Evolutionary conservation across 257 asterid genomes (phyloP).

Genomic region (Solanum tarapatanum): DNA sequence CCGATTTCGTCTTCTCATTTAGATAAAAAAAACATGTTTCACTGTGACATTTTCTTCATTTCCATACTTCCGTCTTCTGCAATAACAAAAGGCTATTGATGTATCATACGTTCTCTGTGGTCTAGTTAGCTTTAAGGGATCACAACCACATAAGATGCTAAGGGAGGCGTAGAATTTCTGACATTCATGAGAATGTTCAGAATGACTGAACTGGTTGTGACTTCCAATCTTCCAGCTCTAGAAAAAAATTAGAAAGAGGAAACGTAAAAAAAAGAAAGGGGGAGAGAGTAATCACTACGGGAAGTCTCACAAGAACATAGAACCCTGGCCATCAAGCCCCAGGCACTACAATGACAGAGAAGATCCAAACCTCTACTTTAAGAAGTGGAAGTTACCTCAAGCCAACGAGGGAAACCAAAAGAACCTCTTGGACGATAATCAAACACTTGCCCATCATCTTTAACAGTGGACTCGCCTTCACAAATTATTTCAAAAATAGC

Average conservation of each 20-base stretch:
- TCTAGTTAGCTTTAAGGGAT: background rate
- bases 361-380: background rate
- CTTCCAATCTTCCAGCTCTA: background rate
- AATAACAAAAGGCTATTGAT: background rate
- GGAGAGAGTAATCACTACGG: background rate
- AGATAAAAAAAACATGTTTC: background rate
- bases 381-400: conserved; percentile 46
- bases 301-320: background rate
- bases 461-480: conserved; percentile 63
- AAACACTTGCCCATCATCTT: conserved; percentile 56
- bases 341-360: background rate
- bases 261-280: background rate
- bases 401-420: conserved; percentile 96
- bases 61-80: background rate
- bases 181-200: background rate
- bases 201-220: background rate
- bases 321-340: background rate
- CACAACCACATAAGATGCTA: background rate
- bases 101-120: background rate
- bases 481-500: conserved; percentile 62
- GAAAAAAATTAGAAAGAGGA: background rate
- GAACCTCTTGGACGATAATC: conserved; percentile 71
- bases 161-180: background rate
- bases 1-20: background rate
- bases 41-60: background rate